Conservation (phyloP, 306 rosid genomes). For the Quercus mongolica region DNA sequence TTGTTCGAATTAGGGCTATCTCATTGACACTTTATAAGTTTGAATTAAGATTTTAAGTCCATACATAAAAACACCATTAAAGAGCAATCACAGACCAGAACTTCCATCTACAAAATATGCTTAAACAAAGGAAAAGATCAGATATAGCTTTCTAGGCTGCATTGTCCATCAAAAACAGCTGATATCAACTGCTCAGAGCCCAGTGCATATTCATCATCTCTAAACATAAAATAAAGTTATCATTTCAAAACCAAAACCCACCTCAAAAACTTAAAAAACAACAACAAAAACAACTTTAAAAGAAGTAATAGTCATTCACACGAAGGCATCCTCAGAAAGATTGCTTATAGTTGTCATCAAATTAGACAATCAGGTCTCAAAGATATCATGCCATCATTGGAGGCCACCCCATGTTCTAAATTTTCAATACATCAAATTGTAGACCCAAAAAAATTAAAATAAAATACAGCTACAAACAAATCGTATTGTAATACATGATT, state of each 20-base stretch:
- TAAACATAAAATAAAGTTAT: not conserved
- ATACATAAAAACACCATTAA: no score
- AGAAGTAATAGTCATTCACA: not conserved
- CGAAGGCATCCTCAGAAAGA: slow-evolving; percentile 60
- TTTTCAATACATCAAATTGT: not conserved
- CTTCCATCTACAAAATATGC: not conserved
- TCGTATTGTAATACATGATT: rapidly evolving
- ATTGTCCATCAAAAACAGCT: slow-evolving; percentile 64
- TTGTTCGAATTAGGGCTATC: no score
- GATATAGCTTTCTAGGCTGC: slow-evolving; percentile 96
- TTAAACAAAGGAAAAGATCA: slow-evolving; percentile 34
- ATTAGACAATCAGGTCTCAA: slow-evolving; percentile 88
- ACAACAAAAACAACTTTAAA: not conserved
- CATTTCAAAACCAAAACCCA: slow-evolving; percentile 23
- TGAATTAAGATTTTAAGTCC: no score
- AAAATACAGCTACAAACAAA: not conserved
- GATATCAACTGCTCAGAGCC: slow-evolving; percentile 75
- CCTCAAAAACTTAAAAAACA: not conserved
- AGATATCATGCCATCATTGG: slow-evolving; percentile 99
- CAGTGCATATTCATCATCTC: slow-evolving; percentile 78
- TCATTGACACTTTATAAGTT: no score
- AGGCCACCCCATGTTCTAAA: slow-evolving; percentile 22
- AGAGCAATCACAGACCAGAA: not conserved
- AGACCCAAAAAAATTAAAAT: not conserved
- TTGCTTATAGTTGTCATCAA: slow-evolving; percentile 91